Evolutionary conservation across 1,139 yeast species (phyloP).

Genomic region (Suhomyces coccinellae): DNA sequence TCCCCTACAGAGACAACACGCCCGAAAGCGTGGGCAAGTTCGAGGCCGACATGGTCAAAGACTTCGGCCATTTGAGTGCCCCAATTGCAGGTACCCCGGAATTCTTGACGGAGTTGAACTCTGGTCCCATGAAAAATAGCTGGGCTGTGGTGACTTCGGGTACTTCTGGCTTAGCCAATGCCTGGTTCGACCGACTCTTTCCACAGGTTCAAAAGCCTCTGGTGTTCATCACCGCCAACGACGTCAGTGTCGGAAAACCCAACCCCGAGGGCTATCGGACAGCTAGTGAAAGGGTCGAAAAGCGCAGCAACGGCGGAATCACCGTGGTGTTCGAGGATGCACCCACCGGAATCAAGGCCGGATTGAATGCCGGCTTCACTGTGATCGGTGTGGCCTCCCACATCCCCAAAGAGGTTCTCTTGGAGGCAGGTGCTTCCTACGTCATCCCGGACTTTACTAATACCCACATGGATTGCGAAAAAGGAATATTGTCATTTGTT

Average conservation of each 20-base stretch:
- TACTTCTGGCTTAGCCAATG: slow-evolving; percentile 20
- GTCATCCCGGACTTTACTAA: slow-evolving; percentile 20
- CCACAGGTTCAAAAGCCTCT: slow-evolving; percentile 13
- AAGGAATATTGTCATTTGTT: slow-evolving; percentile 4
- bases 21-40: slow-evolving; percentile 16
- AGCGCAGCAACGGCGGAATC: slow-evolving; percentile 4
- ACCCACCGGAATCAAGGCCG: slow-evolving; percentile 23
- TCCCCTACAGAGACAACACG: slow-evolving; percentile 16
- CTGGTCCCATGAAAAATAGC: slow-evolving; percentile 6
- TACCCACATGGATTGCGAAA: slow-evolving; percentile 10
- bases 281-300: slow-evolving; percentile 15
- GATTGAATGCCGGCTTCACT: slow-evolving; percentile 21
- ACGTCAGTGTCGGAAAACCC: slow-evolving; percentile 20
- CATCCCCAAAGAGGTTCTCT: slow-evolving; percentile 18
- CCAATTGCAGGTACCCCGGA: slow-evolving; percentile 18
- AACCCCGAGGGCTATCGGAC: slow-evolving; percentile 23
- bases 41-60: slow-evolving; percentile 19
- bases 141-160: slow-evolving; percentile 28
- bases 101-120: slow-evolving; percentile 15
- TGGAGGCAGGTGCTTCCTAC: slow-evolving; percentile 24
- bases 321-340: slow-evolving; percentile 26
- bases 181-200: slow-evolving; percentile 21
- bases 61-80: slow-evolving; percentile 21
- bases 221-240: slow-evolving; percentile 25
- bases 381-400: slow-evolving; percentile 25